Base-by-base conservation (phyloP, 176 grass and related monocot genomes). In the Tillandsia fasciculata region DNA sequence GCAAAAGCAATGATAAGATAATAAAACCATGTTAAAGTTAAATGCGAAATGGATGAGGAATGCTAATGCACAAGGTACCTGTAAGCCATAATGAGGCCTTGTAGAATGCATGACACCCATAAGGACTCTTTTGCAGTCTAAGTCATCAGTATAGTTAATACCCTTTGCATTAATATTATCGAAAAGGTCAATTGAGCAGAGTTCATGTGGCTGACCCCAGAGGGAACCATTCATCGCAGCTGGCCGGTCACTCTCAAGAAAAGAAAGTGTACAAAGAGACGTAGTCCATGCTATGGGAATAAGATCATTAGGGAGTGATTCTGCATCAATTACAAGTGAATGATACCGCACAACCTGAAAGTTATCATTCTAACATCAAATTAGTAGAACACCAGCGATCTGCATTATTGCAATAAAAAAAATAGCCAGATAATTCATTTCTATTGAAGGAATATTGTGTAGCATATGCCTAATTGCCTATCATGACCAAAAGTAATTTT, bases 271-370 rank as follows among this genome's bases (percentile, higher is more conserved):
- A 77, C 73, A 70, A 50, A 66, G 78, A 76, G 86, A 90, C 48
- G 86, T 82, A 11, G 86, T 85, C 93, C 93, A 97, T 81, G 89
- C 89, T 64, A 90, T 90, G 64, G 89, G 86, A 61, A 81, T 67
- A 77, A 97, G 86, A 57, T 87, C 89, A 51, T 90, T 50, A 42
- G 89, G 76, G 24, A 97, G 74, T 49, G 93, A 92, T 13, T 75
- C 72, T 51, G 76, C 26, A 74, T 90, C 74, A 77, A 97, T 87
- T 64, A 87, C 71, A 79, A 97, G 93, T 61, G 93, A 97, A 86
- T 97, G 93, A 77, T 97, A 97, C 7, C 89, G 84, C 22, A 97
- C 86, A 67, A 90, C 93, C 93, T 97, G 80, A 69, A 70, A 71
- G 51, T 42, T 27, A 27, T 65, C 33, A 29, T 49, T 52, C 22